Conservation (phyloP, 768 basidiomycete species). For the Termitomyces sp. region DNA sequence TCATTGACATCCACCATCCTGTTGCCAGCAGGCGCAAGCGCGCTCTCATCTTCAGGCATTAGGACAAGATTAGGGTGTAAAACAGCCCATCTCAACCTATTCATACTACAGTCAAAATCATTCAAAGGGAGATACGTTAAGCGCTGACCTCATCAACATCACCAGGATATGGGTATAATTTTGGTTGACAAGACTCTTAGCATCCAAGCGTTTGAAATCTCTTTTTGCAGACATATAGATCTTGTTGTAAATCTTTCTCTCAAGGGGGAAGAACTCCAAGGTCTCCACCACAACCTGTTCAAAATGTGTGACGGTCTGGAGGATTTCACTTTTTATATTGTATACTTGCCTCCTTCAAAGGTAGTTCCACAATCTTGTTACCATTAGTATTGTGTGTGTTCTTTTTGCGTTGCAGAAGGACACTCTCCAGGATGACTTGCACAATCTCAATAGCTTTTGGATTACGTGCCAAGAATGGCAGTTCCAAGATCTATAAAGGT, state of each 20-base stretch:
- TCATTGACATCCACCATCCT: slow-evolving; percentile 52
- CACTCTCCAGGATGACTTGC: slow-evolving; percentile 88
- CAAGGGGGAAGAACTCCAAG: slow-evolving; percentile 77
- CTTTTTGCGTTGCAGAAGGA: slow-evolving; percentile 88
- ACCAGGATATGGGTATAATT: slow-evolving; percentile 89
- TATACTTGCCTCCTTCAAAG: slow-evolving; percentile 67
- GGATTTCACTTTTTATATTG: not conserved
- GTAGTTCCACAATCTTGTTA: slow-evolving; percentile 83
- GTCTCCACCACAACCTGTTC: slow-evolving; percentile 61
- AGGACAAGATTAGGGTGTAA: slow-evolving; percentile 86
- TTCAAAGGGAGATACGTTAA: not conserved
- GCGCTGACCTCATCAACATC: slow-evolving; percentile 87
- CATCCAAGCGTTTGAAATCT: slow-evolving; percentile 76
- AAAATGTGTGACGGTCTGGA: not conserved
- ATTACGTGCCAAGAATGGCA: slow-evolving; percentile 89
- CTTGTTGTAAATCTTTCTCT: slow-evolving; percentile 86
- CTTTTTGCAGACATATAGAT: slow-evolving; percentile 77
- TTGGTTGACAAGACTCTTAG: slow-evolving; percentile 72
- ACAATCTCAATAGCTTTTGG: slow-evolving; percentile 93
- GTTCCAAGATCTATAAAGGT: no score
- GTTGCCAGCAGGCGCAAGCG: slow-evolving; percentile 33
- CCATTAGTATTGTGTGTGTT: slow-evolving; percentile 87
- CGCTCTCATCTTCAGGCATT: slow-evolving; percentile 40
- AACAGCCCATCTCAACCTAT: slow-evolving; percentile 70
- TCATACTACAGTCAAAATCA: not conserved